Percentiles rank a stretch among this genome's conserved stretches.
Evolutionary conservation across 2,329 filamentous ascomycete genomes (phyloP).

Genomic region (Aspergillus awamori): DNA sequence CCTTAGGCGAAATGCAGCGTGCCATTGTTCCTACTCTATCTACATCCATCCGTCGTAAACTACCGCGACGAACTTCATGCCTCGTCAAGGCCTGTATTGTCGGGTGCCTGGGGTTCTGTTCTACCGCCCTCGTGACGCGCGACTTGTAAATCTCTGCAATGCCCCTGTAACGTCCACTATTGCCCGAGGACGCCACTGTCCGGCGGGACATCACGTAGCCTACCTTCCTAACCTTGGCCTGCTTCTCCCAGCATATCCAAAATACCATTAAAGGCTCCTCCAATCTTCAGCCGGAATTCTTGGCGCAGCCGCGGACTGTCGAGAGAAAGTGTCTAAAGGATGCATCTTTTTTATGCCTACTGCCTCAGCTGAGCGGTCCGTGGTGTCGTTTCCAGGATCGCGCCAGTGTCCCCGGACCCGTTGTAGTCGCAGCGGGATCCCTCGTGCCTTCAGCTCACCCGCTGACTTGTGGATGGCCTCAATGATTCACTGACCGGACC

Average conservation of each 20-base stretch:
- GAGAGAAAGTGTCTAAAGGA: slow-evolving; percentile 16
- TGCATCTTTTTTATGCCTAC: slow-evolving; percentile 5
- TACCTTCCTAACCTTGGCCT: slow-evolving; percentile 17
- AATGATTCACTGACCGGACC: slow-evolving; percentile 24
- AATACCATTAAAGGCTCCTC: slow-evolving; percentile 24
- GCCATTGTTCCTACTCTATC: slow-evolving; percentile 3
- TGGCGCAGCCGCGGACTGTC: slow-evolving; percentile 21
- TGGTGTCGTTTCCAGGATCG: too few relatives aligned
- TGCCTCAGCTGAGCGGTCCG: slow-evolving; percentile 13
- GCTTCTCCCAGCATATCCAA: too few relatives aligned
- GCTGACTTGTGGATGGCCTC: slow-evolving; percentile 22
- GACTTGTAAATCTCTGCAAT: slow-evolving; percentile 11
- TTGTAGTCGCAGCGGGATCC: too few relatives aligned
- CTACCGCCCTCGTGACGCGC: slow-evolving; percentile 7
- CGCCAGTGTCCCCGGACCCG: too few relatives aligned
- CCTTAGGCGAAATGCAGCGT: slow-evolving; percentile 9
- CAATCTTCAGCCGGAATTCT: slow-evolving; percentile 13
- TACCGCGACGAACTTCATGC: slow-evolving; percentile 21
- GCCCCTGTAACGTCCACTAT: slow-evolving; percentile 16
- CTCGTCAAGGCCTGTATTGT: slow-evolving; percentile 19
- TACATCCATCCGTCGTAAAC: slow-evolving; percentile 6
- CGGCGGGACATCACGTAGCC: neutral
- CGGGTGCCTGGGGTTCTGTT: slow-evolving; percentile 1
- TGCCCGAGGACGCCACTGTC: neutral
- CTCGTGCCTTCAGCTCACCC: slow-evolving; percentile 11